Conservation (phyloP, 257 asterid genomes). For the Misopates orontium region DNA sequence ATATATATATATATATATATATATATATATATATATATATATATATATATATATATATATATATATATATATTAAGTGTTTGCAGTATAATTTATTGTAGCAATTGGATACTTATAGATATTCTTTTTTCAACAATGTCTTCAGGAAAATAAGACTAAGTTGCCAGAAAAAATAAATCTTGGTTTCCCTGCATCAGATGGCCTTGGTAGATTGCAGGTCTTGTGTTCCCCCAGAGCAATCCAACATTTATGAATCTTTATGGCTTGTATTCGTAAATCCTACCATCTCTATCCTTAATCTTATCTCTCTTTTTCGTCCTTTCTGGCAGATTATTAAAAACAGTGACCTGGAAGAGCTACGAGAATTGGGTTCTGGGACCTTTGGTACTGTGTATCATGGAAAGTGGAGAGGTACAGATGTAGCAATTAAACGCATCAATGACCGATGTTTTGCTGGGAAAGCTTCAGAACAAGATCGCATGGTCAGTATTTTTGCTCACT, state of each 20-base stretch:
- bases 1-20: neutral
- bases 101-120: neutral
- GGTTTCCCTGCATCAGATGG: conserved; percentile 76
- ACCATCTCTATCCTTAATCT: neutral
- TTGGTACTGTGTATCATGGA: conserved; percentile 99
- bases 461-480: conserved; percentile 97
- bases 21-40: neutral
- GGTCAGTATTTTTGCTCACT: conserved; percentile 51
- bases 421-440: conserved; percentile 92
- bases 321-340: conserved; percentile 74
- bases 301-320: conserved; percentile 4
- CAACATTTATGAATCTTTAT: conserved; percentile 16
- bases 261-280: conserved; percentile 10
- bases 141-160: conserved; percentile 63
- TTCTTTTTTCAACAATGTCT: conserved; percentile 24
- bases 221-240: neutral
- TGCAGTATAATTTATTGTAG: neutral
- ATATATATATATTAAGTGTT: conserved; percentile 1
- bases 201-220: conserved; percentile 87
- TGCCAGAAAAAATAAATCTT: conserved; percentile 58
- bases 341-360: conserved; percentile 89
- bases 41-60: neutral
- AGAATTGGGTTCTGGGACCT: conserved; percentile 98
- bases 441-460: conserved; percentile 93
- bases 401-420: conserved; percentile 99